phyloP scores from a whole-genome alignment of 1,284 basidiomycete genomes.

The Malassezia caprae region DNA sequence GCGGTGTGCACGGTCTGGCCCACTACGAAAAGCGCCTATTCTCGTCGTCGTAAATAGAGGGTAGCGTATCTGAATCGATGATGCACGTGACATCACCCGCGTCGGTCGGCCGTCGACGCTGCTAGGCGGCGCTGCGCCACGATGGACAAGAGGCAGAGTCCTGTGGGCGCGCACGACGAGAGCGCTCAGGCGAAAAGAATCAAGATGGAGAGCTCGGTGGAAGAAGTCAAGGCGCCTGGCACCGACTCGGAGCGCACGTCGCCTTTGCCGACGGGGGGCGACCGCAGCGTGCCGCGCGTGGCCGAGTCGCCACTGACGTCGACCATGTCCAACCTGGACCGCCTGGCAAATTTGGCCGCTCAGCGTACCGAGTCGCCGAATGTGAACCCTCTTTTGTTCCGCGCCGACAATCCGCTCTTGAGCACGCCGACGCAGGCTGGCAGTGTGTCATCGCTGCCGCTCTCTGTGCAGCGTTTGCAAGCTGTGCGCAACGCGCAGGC shows the following conservation, averaged over 20 bases:
- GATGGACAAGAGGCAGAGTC: conserved; percentile 12
- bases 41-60: conserved; percentile 21
- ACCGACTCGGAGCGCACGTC: background rate
- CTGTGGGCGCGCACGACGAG: background rate
- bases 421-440: conserved; percentile 5
- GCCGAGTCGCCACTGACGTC: background rate
- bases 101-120: background rate
- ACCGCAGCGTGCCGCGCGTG: background rate
- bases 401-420: conserved; percentile 5
- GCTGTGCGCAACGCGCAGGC: conserved; percentile 11
- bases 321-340: conserved; percentile 10
- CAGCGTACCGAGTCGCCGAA: conserved; percentile 7
- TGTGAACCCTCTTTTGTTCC: background rate
- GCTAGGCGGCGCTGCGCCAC: background rate
- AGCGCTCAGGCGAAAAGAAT: conserved; percentile 6
- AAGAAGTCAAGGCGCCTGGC: background rate
- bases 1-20: conserved; percentile 70
- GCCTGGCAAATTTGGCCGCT: conserved; percentile 11
- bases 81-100: background rate
- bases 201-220: conserved; percentile 9
- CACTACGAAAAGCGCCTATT: conserved; percentile 59
- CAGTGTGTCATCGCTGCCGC: background rate
- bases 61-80: background rate
- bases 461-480: conserved; percentile 16
- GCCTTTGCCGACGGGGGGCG: background rate